Conservation (phyloP, 345 rosid species). For the Gossypium longicalyx region DNA sequence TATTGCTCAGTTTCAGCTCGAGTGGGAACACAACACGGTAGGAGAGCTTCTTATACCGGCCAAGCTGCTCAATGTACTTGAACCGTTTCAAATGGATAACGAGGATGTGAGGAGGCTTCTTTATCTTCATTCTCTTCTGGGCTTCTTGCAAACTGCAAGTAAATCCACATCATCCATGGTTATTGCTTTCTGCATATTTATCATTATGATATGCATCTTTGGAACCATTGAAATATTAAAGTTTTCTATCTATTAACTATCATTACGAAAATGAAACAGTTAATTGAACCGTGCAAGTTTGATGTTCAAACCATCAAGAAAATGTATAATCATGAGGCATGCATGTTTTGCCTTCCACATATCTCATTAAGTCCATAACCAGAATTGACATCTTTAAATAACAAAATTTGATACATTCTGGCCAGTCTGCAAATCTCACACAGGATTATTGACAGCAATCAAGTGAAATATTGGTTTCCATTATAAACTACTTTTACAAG, state of each 20-base stretch:
- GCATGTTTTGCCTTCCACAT: background rate
- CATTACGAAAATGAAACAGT: background rate
- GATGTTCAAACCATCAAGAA: background rate
- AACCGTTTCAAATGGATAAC: conserved; percentile 95
- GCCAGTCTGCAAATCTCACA: background rate
- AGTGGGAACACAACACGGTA: conserved; percentile 92
- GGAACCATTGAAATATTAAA: background rate
- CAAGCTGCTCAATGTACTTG: conserved; percentile 94
- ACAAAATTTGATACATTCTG: background rate
- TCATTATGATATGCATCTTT: background rate
- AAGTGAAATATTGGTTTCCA: background rate
- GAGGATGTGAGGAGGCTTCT: conserved; percentile 88
- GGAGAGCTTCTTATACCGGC: conserved; percentile 91
- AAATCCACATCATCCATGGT: background rate
- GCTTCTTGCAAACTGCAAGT: conserved; percentile 94
- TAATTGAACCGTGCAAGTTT: background rate
- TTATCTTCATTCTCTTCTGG: conserved; percentile 98
- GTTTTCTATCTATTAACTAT: background rate
- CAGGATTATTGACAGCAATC: background rate
- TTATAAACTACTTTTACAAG: conserved; percentile 3
- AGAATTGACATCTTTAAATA: background rate
- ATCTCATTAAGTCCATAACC: background rate
- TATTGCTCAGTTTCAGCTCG: conserved; percentile 93
- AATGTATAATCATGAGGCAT: background rate
- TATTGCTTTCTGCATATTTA: background rate